Evolutionary conservation across 768 basidiomycete genomes (phyloP).

Genomic region (Russula olivacea): DNA sequence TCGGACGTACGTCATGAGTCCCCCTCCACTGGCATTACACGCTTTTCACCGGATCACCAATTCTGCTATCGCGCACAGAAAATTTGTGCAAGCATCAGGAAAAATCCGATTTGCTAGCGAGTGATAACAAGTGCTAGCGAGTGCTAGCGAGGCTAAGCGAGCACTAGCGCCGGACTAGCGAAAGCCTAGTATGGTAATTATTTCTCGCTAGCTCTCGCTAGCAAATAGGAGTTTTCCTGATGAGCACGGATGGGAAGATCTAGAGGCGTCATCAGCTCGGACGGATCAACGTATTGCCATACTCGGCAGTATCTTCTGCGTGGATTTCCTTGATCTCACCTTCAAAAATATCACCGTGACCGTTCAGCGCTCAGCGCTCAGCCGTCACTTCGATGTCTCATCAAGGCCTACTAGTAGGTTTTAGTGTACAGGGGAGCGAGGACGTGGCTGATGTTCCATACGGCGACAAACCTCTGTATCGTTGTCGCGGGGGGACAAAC

Average conservation of each 20-base stretch:
- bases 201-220: too few species aligned
- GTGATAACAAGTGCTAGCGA: too few species aligned
- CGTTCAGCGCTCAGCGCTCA: not conserved
- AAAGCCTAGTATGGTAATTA: too few species aligned
- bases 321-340: not conserved
- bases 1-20: slow-evolving; percentile 1
- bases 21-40: slow-evolving; percentile 7
- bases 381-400: not conserved
- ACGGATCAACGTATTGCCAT: not conserved
- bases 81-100: not conserved
- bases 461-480: slow-evolving; percentile 5
- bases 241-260: not conserved
- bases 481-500: slow-evolving; percentile 7
- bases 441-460: slow-evolving; percentile 2
- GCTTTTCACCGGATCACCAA: slow-evolving; percentile 13
- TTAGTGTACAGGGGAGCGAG: slow-evolving; percentile 9
- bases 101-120: too few species aligned
- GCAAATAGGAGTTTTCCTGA: too few species aligned
- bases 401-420: not conserved
- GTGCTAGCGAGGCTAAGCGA: too few species aligned
- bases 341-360: not conserved
- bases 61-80: slow-evolving; percentile 11
- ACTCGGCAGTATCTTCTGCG: not conserved
- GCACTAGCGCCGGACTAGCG: too few species aligned
- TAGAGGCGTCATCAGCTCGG: not conserved